Base-by-base conservation (phyloP, 78 protist genomes). In the Pelomyxa schiedti region DNA sequence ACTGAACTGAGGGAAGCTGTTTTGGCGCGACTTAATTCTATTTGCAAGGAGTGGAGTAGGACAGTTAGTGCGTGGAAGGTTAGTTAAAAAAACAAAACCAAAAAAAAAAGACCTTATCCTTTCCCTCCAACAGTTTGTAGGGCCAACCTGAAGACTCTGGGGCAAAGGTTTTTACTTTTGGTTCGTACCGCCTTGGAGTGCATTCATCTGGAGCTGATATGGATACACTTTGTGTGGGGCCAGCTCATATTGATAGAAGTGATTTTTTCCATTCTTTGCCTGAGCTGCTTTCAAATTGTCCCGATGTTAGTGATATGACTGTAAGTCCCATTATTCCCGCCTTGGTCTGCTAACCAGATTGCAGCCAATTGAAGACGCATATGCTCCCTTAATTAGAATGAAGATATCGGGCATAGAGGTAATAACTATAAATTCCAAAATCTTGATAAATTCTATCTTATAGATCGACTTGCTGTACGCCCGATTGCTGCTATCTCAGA, bases 141-240 rank as follows among this genome's bases (percentile, higher is more conserved):
- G 74, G 71, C 42, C 58, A 40, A 7, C 72, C 87, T 28, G 22
- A 35, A 9, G 78, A 76, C 32, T 83, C 79, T 9, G 80, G 81
- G 0, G 92, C 88, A 38, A 28, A 41, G 26, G 68, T 97, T 63
- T 80, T 81, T 64, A 93, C 99, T 22, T 94, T 85, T 40, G 99
- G 99, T n/a, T 92, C 97, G 22, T 97, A 96, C 77, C 83, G 97
- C 22, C 87, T 93, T 36, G 99, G 98, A 29, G 95, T 94, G 32
- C 84, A 83, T 74, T 80, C 76, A 2, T 66, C 74, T 5, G 95
- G 95, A 4, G 88, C 90, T n/a, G 99, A 97, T 71, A 94, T 97
- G 3, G 99, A 97, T 77, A 91, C 99, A 22, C 73, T 96, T 0
- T 84, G 91, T 43, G 74, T 96, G 6, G 83, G 74, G 4, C 99